Evolutionary conservation across 2,329 filamentous ascomycete genomes (phyloP), one percentile per base, ranked within the genome.

Genomic region (Claviceps arundinis): DNA sequence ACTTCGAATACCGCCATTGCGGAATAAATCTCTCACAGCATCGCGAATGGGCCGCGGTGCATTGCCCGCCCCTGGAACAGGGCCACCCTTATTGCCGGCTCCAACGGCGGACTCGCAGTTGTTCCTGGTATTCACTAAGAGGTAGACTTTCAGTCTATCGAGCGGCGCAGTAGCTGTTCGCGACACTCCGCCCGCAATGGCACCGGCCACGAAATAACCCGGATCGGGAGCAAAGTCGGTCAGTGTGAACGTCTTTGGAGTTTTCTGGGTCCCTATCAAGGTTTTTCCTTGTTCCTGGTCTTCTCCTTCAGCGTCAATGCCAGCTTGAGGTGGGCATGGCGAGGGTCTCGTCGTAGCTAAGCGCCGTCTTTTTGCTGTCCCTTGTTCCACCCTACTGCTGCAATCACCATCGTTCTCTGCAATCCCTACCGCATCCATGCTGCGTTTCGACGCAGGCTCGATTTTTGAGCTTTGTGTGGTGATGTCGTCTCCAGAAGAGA

Each of bases 191-290:
- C 93, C 93, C 67, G 91, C 89, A 66, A 95, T 76, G 69, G 89
- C 93, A 75, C 93, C 93, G 68, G 93, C 93, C 72, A 95, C 71
- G 71, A 97, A 98, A 73, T 97, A 98, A 78, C 93, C 93, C 95
- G 85, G 78, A 81, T 89, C 80, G 69, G 87, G 87, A 69, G 89
- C 75, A 75, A 85, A 77, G 67, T 75, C 73, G 68, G 79, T 82
- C 74, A 84, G 79, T 73, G 68, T 73, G 65, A 65, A 68, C 67
- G 73, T 74, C 68, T 65, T 70, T 50, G 37, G 48, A 38, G 53
- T n/a, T 57, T 62, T 64, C 59, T 59, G 61, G 59, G 59, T 63
- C 62, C 62, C 62, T 64, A 64, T 63, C 58, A 64, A 63, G 60
- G 58, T 59, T 51, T 61, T 59, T 61, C 58, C 60, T 48, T 60